phyloP scores from a whole-genome alignment of 495 filamentous ascomycete genomes.

The Pyronema domesticum region DNA sequence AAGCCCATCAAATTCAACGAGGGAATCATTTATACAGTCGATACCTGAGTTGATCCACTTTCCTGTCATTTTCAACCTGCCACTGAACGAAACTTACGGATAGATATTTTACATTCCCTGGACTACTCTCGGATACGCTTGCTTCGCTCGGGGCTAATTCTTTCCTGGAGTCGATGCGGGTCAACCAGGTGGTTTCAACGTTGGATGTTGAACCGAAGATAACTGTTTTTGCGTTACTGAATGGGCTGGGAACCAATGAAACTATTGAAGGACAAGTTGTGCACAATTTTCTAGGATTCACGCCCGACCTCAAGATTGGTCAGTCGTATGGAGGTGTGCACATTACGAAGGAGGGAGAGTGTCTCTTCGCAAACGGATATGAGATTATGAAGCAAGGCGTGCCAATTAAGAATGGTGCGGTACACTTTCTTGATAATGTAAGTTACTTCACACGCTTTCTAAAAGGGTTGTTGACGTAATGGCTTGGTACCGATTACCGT shows the following conservation, averaged over 20 bases:
- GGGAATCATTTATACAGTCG: neutral
- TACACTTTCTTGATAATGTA: neutral
- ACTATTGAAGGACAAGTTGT: neutral
- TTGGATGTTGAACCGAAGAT: neutral
- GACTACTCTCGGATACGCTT: neutral
- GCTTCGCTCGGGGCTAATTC: neutral
- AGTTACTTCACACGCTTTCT: too few species aligned
- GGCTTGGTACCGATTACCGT: neutral
- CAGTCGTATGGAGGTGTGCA: neutral
- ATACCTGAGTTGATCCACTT: neutral
- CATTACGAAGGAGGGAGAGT: neutral
- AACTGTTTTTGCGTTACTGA: neutral
- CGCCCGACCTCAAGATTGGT: neutral
- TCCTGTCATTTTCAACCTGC: neutral
- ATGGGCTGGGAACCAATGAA: neutral
- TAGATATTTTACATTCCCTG: neutral
- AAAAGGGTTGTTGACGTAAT: too few species aligned
- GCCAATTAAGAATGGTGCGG: neutral
- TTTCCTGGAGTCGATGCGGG: neutral
- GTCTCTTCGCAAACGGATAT: neutral
- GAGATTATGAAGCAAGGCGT: neutral
- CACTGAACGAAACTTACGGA: neutral
- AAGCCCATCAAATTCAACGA: neutral
- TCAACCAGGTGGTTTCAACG: neutral
- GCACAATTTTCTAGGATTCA: neutral